Percentiles rank a stretch among this genome's conserved stretches.
These are phyloP conservation scores for Leishmania arabica DNA, from an alignment of 208 protist genomes.

Conservation along the genomic window DNA sequence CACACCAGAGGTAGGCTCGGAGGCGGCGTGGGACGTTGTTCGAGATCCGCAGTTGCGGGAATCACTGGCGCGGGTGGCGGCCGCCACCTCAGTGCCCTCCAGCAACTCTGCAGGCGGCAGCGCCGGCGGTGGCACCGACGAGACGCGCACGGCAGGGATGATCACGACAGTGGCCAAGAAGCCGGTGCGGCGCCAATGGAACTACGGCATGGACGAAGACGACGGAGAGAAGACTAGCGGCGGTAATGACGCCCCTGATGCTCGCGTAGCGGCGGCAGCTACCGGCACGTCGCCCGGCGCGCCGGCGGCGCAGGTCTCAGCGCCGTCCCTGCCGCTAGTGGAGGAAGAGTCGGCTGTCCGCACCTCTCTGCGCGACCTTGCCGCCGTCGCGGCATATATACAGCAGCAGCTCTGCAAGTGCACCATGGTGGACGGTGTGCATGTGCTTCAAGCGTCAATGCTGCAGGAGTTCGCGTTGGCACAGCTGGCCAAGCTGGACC, in stretches of 20 bases:
- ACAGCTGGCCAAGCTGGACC: slow-evolving; percentile 5
- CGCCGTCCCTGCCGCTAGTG: not conserved
- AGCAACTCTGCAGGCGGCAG: not conserved
- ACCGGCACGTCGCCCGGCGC: not conserved
- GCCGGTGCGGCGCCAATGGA: slow-evolving; percentile 25
- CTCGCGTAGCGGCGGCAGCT: not conserved
- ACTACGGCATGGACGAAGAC: slow-evolving; percentile 70
- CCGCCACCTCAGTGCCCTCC: not conserved
- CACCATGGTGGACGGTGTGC: slow-evolving; percentile 38
- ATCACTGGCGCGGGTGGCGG: not conserved
- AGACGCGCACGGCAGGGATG: not conserved
- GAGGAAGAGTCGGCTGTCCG: not conserved
- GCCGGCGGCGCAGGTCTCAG: not conserved
- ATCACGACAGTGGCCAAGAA: not conserved
- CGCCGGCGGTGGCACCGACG: not conserved
- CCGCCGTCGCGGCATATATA: slow-evolving; percentile 10
- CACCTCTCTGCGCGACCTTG: slow-evolving; percentile 14
- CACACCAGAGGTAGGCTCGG: not conserved
- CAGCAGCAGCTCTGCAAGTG: slow-evolving; percentile 24
- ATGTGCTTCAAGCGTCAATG: slow-evolving; percentile 32
- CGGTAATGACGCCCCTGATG: not conserved
- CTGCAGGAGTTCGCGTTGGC: slow-evolving; percentile 26
- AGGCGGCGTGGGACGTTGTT: slow-evolving; percentile 14
- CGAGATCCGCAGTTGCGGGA: slow-evolving; percentile 13
- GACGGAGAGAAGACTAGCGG: not conserved